phyloP scores from a whole-genome alignment of 78 protist species.

The Trichosphaerium sp. region DNA sequence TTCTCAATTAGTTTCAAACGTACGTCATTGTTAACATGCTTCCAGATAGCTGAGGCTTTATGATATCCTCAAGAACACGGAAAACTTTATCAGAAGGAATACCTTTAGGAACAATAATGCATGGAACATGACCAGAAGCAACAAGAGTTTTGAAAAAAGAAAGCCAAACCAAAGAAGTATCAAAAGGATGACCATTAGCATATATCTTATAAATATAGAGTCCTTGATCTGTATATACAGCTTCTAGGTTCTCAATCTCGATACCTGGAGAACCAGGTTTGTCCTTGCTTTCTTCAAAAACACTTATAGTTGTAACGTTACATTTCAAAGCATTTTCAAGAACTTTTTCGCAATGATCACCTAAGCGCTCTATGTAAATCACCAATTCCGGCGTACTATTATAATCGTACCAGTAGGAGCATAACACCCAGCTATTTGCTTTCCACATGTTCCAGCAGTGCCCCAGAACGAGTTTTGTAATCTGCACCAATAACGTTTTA shows the following conservation, averaged over 20 bases:
- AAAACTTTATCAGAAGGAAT: background rate
- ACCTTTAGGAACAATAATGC: background rate
- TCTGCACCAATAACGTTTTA: background rate
- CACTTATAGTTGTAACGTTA: background rate
- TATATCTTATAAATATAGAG: background rate
- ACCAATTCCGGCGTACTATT: no score
- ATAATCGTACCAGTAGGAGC: conserved; percentile 11
- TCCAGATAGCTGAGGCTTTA: background rate
- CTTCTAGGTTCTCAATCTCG: background rate
- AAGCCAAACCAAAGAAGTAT: conserved; percentile 4
- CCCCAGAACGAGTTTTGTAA: background rate
- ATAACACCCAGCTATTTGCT: conserved; percentile 11
- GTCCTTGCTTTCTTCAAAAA: background rate
- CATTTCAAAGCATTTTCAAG: background rate
- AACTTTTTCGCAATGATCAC: conserved; percentile 10
- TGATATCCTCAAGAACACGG: background rate
- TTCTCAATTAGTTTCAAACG: background rate
- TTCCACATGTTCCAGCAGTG: background rate
- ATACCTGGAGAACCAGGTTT: no score
- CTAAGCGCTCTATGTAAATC: no score
- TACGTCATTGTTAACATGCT: no score
- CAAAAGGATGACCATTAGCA: background rate
- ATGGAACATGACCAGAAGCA: background rate
- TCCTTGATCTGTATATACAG: background rate
- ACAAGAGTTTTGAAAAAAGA: background rate